These are phyloP conservation scores for Albugo candida DNA, from an alignment of 352 stramenopile genomes.

Conservation along the genomic window DNA sequence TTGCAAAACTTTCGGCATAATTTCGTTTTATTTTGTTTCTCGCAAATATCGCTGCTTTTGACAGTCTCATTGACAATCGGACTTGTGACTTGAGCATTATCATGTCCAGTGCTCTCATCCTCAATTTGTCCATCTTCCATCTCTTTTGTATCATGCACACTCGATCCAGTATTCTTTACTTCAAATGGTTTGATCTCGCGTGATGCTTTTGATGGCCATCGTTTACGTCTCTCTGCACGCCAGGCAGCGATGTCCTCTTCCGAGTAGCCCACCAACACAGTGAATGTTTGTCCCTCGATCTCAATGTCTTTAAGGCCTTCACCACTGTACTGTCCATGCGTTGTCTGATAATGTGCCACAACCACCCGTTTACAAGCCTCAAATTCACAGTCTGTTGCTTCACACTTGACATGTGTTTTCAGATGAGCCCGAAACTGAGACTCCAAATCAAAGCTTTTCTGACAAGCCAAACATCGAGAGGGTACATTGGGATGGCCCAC, in stretches of 20 bases:
- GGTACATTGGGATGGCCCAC: background rate
- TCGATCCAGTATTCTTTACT: constrained; percentile 6
- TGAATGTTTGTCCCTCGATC: constrained; percentile 73
- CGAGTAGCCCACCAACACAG: constrained; percentile 65
- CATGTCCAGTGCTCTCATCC: background rate
- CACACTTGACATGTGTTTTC: constrained; percentile 45
- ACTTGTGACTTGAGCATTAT: background rate
- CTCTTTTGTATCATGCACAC: constrained; percentile 18
- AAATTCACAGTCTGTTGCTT: constrained; percentile 36
- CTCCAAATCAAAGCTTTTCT: constrained; percentile 44
- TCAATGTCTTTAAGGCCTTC: constrained; percentile 66
- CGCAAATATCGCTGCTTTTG: background rate
- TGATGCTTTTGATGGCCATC: constrained; percentile 20
- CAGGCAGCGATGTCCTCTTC: constrained; percentile 62
- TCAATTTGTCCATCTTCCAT: constrained; percentile 16
- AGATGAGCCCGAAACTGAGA: constrained; percentile 57
- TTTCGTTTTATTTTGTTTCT: constrained; percentile 7
- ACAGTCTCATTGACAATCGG: background rate
- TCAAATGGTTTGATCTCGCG: background rate
- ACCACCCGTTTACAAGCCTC: constrained; percentile 60
- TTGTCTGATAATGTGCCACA: constrained; percentile 36
- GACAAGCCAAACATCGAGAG: constrained; percentile 34
- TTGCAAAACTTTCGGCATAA: constrained; percentile 45
- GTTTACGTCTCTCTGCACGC: constrained; percentile 53
- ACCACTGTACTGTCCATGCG: constrained; percentile 42